Conservation (phyloP, 179 eudicot species). For the Corrigiola litoralis region DNA sequence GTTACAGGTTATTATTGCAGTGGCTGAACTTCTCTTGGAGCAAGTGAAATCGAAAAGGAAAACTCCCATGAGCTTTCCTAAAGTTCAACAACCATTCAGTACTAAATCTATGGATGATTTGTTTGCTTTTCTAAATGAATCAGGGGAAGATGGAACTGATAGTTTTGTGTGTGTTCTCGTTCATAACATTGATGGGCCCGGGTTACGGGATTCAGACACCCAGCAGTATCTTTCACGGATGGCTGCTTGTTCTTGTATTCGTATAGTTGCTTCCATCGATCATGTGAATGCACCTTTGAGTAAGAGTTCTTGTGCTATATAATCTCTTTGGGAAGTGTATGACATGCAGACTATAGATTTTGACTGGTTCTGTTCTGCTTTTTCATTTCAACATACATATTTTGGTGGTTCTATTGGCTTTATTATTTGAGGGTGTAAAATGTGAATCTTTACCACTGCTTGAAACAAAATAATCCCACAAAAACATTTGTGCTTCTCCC, state of each 20-base stretch:
- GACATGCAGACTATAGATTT: constrained; percentile 65
- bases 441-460: too few species aligned
- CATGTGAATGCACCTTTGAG: constrained; percentile 86
- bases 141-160: constrained; percentile 39
- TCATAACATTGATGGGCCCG: constrained; percentile 95
- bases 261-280: constrained; percentile 83
- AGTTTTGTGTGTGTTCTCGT: constrained; percentile 58
- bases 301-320: constrained; percentile 31
- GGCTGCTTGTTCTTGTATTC: constrained; percentile 78
- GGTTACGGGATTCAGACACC: constrained; percentile 73
- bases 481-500: too few species aligned
- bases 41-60: constrained; percentile 49
- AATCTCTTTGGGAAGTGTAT: constrained; percentile 17
- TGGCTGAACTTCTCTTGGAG: constrained; percentile 80
- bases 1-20: constrained; percentile 50
- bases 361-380: constrained; percentile 42
- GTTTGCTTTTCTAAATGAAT: constrained; percentile 63
- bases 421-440: too few species aligned
- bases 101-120: constrained; percentile 64
- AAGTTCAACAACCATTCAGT: constrained; percentile 54
- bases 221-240: constrained; percentile 77
- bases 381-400: too few species aligned
- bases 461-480: too few species aligned
- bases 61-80: constrained; percentile 36
- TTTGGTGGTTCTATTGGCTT: too few species aligned